Evolutionary conservation across 495 filamentous ascomycete genomes (phyloP), one percentile per base, ranked within the genome.

Genomic region (Hypoxylon cercidicola): DNA sequence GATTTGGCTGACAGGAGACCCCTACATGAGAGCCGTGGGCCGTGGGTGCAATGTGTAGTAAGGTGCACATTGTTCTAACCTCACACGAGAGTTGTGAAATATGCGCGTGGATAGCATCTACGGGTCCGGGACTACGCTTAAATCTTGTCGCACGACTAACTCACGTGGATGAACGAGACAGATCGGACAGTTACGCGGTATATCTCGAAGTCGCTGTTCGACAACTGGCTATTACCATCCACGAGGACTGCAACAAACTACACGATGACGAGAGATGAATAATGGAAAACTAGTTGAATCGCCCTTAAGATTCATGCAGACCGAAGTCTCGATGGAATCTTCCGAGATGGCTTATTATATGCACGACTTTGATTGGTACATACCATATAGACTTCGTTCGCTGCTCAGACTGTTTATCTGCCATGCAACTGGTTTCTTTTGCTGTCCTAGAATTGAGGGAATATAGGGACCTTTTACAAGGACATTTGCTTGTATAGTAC

Each of bases 341-440:
- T 55, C 37, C 25, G 16, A 64, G 40, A 37, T 28, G 40, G 44
- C 19, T 48, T 21, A 15, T 43, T 39, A 45, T 49, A 32, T 41
- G 40, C 60, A 56, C 55, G 43, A 19, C 30, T 32, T 32, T 32
- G 1, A 32, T 10, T 32, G 8, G 30, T 32, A 19, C 9, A 16
- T 54, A 35, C 54, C 49, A n/a, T 44, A 60, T 64, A 64, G 60
- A 63, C 41, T 58, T 60, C 28, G 37, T 63, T 63, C 49, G 37
- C 64, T 60, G 39, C 55, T 50, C 54, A 59, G 40, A 68, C 54
- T 62, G 5, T 25, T 32, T 32, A 32, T 32, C 30, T 32, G 58
- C 41, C 49, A 54, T 37, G 37, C 48, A 60, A 39, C 57, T 48
- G 54, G 44, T 59, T 62, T 62, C 53, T 62, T 59, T 56, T 45